Conservation (phyloP, 163 green algal genomes). For the Scenedesmus sp. region DNA sequence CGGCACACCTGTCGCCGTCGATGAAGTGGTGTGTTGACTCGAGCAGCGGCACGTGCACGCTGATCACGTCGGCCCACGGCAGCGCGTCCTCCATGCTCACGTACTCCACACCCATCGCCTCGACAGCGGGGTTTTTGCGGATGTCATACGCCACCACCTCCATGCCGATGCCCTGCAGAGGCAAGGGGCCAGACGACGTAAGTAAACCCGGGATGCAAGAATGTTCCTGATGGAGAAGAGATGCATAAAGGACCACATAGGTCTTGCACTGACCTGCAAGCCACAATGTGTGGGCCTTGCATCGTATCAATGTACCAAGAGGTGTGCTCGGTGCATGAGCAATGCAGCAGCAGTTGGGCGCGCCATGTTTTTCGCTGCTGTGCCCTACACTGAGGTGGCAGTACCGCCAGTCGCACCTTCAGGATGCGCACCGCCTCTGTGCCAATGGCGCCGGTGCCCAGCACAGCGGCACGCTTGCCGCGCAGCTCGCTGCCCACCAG, state of each 20-base stretch:
- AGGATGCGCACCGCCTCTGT: constrained; percentile 63
- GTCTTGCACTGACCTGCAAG: neutral
- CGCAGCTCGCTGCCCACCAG: constrained; percentile 81
- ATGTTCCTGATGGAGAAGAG: too few species aligned
- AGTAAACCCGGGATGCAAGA: too few species aligned
- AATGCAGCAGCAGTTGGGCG: too few species aligned
- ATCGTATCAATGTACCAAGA: too few species aligned
- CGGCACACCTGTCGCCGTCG: neutral
- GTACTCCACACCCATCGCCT: constrained; percentile 79
- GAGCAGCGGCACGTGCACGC: constrained; percentile 87
- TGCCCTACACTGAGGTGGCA: too few species aligned
- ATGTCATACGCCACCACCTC: constrained; percentile 80
- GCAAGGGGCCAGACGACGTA: too few species aligned
- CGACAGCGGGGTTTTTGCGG: constrained; percentile 64
- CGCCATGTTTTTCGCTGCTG: too few species aligned
- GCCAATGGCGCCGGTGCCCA: constrained; percentile 91
- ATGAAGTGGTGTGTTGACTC: constrained; percentile 85
- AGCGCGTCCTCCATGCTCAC: constrained; percentile 78
- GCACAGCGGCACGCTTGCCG: constrained; percentile 76
- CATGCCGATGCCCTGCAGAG: constrained; percentile 79
- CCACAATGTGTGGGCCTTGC: neutral
- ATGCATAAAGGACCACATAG: too few species aligned
- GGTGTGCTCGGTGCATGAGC: too few species aligned
- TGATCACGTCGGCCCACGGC: constrained; percentile 82
- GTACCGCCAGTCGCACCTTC: constrained; percentile 60